These are phyloP conservation scores for Ocimum tenuiflorum DNA, from an alignment of 257 asterid species.

Conservation along the genomic window DNA sequence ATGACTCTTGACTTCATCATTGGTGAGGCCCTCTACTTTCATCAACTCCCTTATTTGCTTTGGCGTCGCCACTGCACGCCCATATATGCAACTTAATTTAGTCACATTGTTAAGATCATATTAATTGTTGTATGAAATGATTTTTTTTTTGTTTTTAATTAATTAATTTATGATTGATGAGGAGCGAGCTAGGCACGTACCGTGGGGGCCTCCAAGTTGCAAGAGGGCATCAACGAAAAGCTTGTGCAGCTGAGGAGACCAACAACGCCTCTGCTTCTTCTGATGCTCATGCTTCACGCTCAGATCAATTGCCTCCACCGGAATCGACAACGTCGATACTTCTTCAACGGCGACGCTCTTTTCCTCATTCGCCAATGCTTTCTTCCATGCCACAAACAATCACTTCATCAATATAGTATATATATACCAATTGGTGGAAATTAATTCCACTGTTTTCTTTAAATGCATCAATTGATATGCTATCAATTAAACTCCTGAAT, in stretches of 20 bases:
- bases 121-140: too few relatives aligned
- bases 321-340: background rate
- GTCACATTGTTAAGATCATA: too few relatives aligned
- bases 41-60: background rate
- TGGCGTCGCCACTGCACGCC: conserved; percentile 1
- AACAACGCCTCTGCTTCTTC: background rate
- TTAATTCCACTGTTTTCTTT: too few relatives aligned
- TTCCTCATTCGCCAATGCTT: background rate
- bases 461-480: too few relatives aligned
- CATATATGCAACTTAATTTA: too few relatives aligned
- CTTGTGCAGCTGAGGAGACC: background rate
- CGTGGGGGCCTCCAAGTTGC: background rate
- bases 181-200: background rate
- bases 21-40: conserved; percentile 2
- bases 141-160: too few relatives aligned
- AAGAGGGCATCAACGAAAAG: background rate
- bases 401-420: too few relatives aligned
- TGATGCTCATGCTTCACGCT: background rate
- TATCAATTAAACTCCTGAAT: too few relatives aligned
- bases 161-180: background rate
- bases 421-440: too few relatives aligned
- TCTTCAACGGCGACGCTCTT: background rate
- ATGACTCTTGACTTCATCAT: conserved; percentile 8
- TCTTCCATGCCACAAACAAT: background rate
- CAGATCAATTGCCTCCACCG: background rate